Conservation (phyloP, 129 eudicot species). For the Cynara cardunculus region DNA sequence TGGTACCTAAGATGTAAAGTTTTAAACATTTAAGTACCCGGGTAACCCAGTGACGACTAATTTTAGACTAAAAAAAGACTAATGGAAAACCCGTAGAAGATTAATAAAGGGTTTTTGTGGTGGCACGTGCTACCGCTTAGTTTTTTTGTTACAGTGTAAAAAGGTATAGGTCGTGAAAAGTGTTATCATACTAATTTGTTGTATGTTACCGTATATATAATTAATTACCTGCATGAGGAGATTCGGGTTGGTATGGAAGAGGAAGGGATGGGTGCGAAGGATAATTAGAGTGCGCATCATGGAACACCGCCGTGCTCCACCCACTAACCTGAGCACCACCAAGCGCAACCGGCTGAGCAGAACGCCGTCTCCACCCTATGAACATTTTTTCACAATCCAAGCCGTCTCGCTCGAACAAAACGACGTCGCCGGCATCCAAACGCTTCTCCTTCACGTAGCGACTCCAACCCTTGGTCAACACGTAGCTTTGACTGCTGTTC, state of each 20-base stretch:
- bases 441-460: slow-evolving; percentile 78
- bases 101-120: too few relatives aligned
- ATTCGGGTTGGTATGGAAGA: slow-evolving; percentile 17
- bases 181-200: too few relatives aligned
- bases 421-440: slow-evolving; percentile 84
- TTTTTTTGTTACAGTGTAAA: too few relatives aligned
- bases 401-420: slow-evolving; percentile 48
- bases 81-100: too few relatives aligned
- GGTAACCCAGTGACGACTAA: too few relatives aligned
- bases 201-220: too few relatives aligned
- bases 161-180: too few relatives aligned
- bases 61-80: too few relatives aligned
- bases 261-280: slow-evolving; percentile 32
- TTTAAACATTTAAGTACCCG: too few relatives aligned
- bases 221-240: slow-evolving; percentile 16
- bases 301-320: slow-evolving; percentile 23
- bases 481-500: slow-evolving; percentile 93
- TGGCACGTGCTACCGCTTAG: too few relatives aligned
- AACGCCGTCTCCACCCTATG: slow-evolving; percentile 64
- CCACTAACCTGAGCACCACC: slow-evolving; percentile 24
- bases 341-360: neutral
- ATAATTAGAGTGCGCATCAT: slow-evolving; percentile 33
- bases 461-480: slow-evolving; percentile 93
- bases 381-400: slow-evolving; percentile 44
- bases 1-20: too few relatives aligned